Evolutionary conservation across 805 yeast genomes (phyloP), one percentile per base, ranked within the genome.

Genomic region (Saturnispora halmiae): DNA sequence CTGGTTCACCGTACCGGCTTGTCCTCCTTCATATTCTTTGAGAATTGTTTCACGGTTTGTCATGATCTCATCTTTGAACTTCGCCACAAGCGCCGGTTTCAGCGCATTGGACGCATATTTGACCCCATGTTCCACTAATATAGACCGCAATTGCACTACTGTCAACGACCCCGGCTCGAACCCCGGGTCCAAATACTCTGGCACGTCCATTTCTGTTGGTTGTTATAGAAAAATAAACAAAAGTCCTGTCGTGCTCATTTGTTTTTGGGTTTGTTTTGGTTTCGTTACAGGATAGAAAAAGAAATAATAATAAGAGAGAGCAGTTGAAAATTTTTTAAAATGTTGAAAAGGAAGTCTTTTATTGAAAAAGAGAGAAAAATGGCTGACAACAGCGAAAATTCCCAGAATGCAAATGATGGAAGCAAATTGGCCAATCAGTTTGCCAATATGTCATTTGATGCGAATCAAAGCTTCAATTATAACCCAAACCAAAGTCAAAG

Each of bases 91-190:
- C 10, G 74, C 77, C 6, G 72, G 61, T 58, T 90, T 90, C 54
- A 79, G 83, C 5, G 87, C 79, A 34, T 70, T 65, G 1, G 81
- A 64, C 0, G 82, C 70, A 53, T 69, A 79, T 2, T 61, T 58
- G n/a, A 88, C 65, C n/a, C 72, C 68, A 54, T 85, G 72, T 41
- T 73, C 78, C 10, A 67, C 59, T 40, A 90, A 65, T 18, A 85
- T 69, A 18, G 76, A 70, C 51, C 92, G 71, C 53, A 90, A 66
- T 44, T 82, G 75, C 3, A 87, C 75, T 18, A 84, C 78, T 38
- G 77, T 81, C 48, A 82, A 63, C 30, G 69, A 63, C 20, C 69
- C 62, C 6, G 90, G 82, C 54, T 86, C 78, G 58, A 83, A 85
- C n/a, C 70, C 65, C 3, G 63, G 60, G 22, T 54, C 53, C 15